Evolutionary conservation across 768 basidiomycete genomes (phyloP).

Genomic region (Hortiboletus campestris): DNA sequence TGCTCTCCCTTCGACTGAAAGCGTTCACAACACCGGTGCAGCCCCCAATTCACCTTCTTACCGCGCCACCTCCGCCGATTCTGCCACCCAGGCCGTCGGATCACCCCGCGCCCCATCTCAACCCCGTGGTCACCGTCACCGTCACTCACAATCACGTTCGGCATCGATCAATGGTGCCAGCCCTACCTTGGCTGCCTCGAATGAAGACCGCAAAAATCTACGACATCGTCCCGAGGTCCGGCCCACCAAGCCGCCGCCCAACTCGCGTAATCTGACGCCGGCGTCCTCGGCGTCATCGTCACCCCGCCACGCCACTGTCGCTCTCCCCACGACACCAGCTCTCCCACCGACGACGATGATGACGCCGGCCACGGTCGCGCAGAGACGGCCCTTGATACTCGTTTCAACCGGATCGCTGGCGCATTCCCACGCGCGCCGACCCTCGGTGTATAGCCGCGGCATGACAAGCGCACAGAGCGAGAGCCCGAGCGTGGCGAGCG

Average conservation of each 20-base stretch:
- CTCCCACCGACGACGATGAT: constrained; percentile 36
- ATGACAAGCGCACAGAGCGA: constrained; percentile 32
- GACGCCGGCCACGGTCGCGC: constrained; percentile 46
- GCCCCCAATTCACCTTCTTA: constrained; percentile 23
- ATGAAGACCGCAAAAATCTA: constrained; percentile 23
- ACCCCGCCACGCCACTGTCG: constrained; percentile 42
- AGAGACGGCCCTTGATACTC: constrained; percentile 39
- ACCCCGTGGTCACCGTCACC: constrained; percentile 15
- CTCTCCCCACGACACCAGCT: constrained; percentile 32
- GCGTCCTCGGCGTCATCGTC: constrained; percentile 59
- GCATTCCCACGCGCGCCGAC: constrained; percentile 31
- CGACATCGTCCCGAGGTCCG: constrained; percentile 19
- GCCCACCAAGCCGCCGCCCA: constrained; percentile 30
- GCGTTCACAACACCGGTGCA: constrained; percentile 7
- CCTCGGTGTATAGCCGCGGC: constrained; percentile 43
- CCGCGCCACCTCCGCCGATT: constrained; percentile 28
- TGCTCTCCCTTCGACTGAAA: constrained; percentile 31
- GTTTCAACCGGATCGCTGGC: constrained; percentile 36
- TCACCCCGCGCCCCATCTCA: constrained; percentile 27
- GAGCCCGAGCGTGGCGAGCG: constrained; percentile 32
- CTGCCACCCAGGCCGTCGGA: constrained; percentile 3
- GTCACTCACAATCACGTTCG: constrained; percentile 15
- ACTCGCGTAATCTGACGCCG: constrained; percentile 52
- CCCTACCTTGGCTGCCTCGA: constrained; percentile 26
- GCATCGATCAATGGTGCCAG: constrained; percentile 12